Percentiles rank a stretch among this genome's conserved stretches.
Conservation (phyloP, 192 early-diverging fungal species). For the Radiomyces spectabilis region DNA sequence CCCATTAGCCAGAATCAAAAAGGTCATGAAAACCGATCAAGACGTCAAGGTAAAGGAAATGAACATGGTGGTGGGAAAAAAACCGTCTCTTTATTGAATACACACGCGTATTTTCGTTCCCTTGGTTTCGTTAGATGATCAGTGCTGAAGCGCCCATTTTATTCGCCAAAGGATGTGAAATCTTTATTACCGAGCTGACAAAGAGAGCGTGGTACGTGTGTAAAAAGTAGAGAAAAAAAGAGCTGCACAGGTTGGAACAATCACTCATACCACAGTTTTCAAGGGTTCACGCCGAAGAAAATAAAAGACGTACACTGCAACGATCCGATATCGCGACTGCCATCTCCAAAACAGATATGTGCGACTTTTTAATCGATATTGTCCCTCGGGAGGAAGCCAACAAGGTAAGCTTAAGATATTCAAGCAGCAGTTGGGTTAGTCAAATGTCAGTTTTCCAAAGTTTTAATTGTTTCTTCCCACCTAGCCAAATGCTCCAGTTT, state of each 20-base stretch:
- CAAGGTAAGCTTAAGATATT: constrained; percentile 2
- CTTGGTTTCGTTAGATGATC: constrained; percentile 39
- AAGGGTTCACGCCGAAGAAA: constrained; percentile 92
- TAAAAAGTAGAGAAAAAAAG: background rate
- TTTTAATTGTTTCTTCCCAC: background rate
- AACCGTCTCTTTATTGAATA: background rate
- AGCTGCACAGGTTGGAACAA: too few relatives aligned
- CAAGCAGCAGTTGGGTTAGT: background rate
- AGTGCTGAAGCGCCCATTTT: constrained; percentile 77
- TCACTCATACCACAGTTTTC: background rate
- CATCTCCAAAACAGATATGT: constrained; percentile 85
- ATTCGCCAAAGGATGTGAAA: constrained; percentile 95
- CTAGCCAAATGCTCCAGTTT: constrained; percentile 9
- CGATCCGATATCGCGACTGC: constrained; percentile 85
- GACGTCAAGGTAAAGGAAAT: constrained; percentile 71
- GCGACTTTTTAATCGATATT: constrained; percentile 97
- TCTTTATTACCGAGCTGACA: constrained; percentile 92
- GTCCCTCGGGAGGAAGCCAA: constrained; percentile 80
- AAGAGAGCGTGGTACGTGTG: constrained; percentile 59
- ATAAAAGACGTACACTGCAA: constrained; percentile 93
- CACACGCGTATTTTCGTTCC: background rate
- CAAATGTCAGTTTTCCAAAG: background rate
- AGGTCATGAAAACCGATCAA: constrained; percentile 97
- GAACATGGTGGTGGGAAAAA: background rate
- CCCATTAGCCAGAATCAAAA: constrained; percentile 93